Conservation (phyloP, 2,329 filamentous ascomycete genomes). For the Cytospora schulzeri region DNA sequence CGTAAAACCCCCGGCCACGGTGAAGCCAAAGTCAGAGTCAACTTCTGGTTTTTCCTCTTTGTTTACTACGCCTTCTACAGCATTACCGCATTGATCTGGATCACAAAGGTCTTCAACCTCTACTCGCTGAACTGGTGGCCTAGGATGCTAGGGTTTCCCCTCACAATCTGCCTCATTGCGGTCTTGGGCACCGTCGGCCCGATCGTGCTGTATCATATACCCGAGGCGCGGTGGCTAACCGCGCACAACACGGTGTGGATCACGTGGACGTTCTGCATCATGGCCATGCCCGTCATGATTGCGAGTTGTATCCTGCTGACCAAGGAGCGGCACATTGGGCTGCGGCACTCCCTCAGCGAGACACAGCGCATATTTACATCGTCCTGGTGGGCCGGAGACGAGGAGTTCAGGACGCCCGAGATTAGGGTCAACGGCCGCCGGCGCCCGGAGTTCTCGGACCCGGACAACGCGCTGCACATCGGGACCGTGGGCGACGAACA, state of each 20-base stretch:
- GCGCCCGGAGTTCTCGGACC: slow-evolving; percentile 41
- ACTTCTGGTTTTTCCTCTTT: slow-evolving; percentile 73
- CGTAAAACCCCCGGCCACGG: slow-evolving; percentile 63
- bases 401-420: slow-evolving; percentile 50
- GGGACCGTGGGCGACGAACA: slow-evolving; percentile 32
- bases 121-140: slow-evolving; percentile 67
- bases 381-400: slow-evolving; percentile 66
- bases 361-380: slow-evolving; percentile 69
- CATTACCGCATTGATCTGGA: slow-evolving; percentile 67
- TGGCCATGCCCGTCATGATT: slow-evolving; percentile 69
- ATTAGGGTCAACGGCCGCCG: slow-evolving; percentile 43
- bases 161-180: slow-evolving; percentile 65
- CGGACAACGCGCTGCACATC: slow-evolving; percentile 28
- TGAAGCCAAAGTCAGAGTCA: slow-evolving; percentile 63
- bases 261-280: slow-evolving; percentile 69
- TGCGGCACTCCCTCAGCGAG: slow-evolving; percentile 63
- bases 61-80: slow-evolving; percentile 73
- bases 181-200: slow-evolving; percentile 61
- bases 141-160: slow-evolving; percentile 59
- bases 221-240: slow-evolving; percentile 55
- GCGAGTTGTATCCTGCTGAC: slow-evolving; percentile 65
- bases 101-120: slow-evolving; percentile 72
- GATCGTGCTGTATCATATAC: slow-evolving; percentile 60
- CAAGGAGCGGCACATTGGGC: slow-evolving; percentile 63
- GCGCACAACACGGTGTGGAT: slow-evolving; percentile 70